Conservation (phyloP, 148 eudicot genomes). For the Amaranthus palmeri region DNA sequence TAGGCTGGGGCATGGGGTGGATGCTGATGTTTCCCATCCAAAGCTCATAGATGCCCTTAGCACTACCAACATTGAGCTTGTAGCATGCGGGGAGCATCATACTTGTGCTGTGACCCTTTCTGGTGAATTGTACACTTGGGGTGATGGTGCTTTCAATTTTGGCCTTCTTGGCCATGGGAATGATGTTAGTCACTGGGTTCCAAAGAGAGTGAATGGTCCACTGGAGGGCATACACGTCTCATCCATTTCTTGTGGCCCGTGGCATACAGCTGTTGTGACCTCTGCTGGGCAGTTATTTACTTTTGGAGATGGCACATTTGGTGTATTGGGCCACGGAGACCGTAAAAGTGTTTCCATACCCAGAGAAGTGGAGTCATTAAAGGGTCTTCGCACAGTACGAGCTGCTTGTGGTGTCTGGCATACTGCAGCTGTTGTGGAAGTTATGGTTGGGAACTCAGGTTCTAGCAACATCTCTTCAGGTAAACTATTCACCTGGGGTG, state of each 20-base stretch:
- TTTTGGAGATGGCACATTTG: slow-evolving; percentile 96
- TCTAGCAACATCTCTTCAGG: slow-evolving; percentile 96
- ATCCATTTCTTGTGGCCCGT: slow-evolving; percentile 90
- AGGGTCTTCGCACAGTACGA: slow-evolving; percentile 86
- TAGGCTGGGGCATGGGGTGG: slow-evolving; percentile 96
- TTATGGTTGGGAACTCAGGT: slow-evolving; percentile 89
- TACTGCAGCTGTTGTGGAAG: slow-evolving; percentile 98
- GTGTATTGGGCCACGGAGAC: slow-evolving; percentile 94
- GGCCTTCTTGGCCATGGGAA: slow-evolving; percentile 94
- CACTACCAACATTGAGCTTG: slow-evolving; percentile 83
- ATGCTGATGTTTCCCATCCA: slow-evolving; percentile 84
- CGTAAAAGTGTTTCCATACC: slow-evolving; percentile 68
- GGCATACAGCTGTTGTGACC: slow-evolving; percentile 98
- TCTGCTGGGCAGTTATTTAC: slow-evolving; percentile 95
- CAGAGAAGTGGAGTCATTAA: slow-evolving; percentile 89
- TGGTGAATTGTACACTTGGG: slow-evolving; percentile 97
- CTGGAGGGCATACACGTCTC: slow-evolving; percentile 94
- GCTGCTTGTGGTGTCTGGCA: slow-evolving; percentile 99
- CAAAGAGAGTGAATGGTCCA: slow-evolving; percentile 87
- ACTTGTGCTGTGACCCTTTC: slow-evolving; percentile 95
- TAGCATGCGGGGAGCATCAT: slow-evolving; percentile 93
- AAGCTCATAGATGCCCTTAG: slow-evolving; percentile 84
- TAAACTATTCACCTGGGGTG: slow-evolving; percentile 97
- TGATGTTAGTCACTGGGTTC: slow-evolving; percentile 93
- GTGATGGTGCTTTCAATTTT: slow-evolving; percentile 67